Evolutionary conservation across 2,329 filamentous ascomycete species (phyloP), one percentile per base, ranked within the genome.

Genomic region (Apiospora aurea): DNA sequence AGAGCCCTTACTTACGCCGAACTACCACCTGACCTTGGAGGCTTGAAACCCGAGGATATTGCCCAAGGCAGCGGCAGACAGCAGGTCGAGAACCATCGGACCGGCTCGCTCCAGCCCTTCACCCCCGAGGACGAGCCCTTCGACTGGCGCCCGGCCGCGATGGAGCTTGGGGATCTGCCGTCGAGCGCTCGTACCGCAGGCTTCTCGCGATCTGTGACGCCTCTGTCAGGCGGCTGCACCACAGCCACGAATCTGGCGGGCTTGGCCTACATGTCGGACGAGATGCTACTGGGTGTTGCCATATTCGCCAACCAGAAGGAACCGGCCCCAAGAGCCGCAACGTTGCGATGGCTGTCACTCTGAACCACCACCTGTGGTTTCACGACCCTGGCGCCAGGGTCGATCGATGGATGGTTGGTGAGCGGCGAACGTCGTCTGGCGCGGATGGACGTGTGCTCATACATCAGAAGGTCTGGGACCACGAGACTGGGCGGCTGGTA

Each of bases 381-480:
- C 67, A 26, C 41, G 44, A 69, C 46, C 67, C 67, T 14, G 21
- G 2, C 5, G 44, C 38, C 2, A 41, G 47, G 51, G 44, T 71
- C 57, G 24, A 64, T 21, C 53, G 67, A 38, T 71, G 70, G 70
- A 67, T 71, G 38, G 24, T 49, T 10, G 29, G 41, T 11, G 70
- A 71, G 57, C 70, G 70, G 8, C 34, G 57, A 18, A 71, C 70
- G 29, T 41, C 57, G 3, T 49, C 41, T 13, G 70, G 57, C 26
- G 53, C 61, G 43, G 49, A 71, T 24, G 70, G 70, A 61, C 14
- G 70, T 24, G 41, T 68, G 43, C 51, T 71, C 6, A 64, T 71
- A 21, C 67, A 69, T 11, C n/a, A 69, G 18, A 24, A 34, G 44
- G n/a, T 69, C 6, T 69, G 44, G 67, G 69, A 70, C 26, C 43